Base-by-base conservation (phyloP, 129 eudicot genomes). In the Gnaphalium uliginosum region DNA sequence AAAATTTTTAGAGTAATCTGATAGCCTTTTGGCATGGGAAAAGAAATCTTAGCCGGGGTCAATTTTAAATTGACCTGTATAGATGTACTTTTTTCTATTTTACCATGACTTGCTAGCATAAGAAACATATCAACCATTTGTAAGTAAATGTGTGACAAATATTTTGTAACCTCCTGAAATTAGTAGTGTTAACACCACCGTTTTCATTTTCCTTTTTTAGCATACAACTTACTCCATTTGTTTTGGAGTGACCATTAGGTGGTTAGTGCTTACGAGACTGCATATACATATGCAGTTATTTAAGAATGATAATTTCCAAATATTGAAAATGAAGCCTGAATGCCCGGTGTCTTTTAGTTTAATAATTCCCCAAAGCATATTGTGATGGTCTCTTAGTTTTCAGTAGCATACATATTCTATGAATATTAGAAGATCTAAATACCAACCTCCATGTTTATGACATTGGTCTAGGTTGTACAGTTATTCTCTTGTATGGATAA, bases 401-500 rank as follows among this genome's bases (percentile, higher is more conserved):
- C 8, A 67, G 27, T 26, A 25, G 61, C 75, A 57, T 37, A 46
- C 23, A 3, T 77, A 33, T 54, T 37, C 21, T 19, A n/a, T 37
- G 27, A 57, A 68, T 26, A 0, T 39, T 25, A 4, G 0, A n/a
- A 6, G 59, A 6, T 59, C 59, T 25, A 24, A 11, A 19, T 78
- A 46, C 21, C 26, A 41, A 79, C 2, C 4, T 73, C 41, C n/a
- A 25, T 54, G 50, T 48, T 22, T 56, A 2, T 10, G 17, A 57
- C 41, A 9, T 57, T 54, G n/a, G 75, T 76, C 50, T 87, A 95
- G 99, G 99, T 95, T 53, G 90, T 95, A 32, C 99, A 95, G 61
- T 64, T 95, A 37, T 95, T 89, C 76, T 95, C 99, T 13, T 95
- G 99, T 79, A 68, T 87, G 84, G 99, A 95, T 68, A 95, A 95